phyloP scores from a whole-genome alignment of 345 rosid genomes.

The Salix koriyanagi region DNA sequence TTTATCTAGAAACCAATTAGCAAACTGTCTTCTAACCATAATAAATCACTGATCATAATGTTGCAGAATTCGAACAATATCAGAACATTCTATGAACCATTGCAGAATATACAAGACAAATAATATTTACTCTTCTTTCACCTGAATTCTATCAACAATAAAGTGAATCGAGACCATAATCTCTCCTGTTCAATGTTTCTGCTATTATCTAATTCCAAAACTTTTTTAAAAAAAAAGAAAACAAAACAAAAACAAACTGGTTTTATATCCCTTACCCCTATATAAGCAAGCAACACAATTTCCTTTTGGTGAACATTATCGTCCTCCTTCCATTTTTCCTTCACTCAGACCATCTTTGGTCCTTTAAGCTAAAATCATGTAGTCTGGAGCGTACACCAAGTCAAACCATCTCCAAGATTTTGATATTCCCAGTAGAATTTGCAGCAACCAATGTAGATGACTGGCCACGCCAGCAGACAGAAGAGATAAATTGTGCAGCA shows the following conservation, averaged over 20 bases:
- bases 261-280: slow-evolving; percentile 16
- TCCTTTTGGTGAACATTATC: slow-evolving; percentile 11
- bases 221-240: background rate
- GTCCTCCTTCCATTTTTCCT: background rate
- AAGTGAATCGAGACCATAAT: slow-evolving; percentile 11
- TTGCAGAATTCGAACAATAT: no score
- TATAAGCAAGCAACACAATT: slow-evolving; percentile 18
- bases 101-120: slow-evolving; percentile 26
- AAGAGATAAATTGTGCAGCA: slow-evolving; percentile 67
- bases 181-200: slow-evolving; percentile 13
- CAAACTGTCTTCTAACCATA: no score
- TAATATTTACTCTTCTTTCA: background rate
- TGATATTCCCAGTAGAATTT: slow-evolving; percentile 85
- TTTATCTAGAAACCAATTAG: no score
- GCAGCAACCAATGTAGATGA: slow-evolving; percentile 78
- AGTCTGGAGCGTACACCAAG: background rate
- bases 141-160: slow-evolving; percentile 34
- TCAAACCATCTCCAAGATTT: slow-evolving; percentile 80
- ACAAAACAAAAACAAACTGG: background rate
- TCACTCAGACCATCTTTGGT: background rate
- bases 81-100: background rate
- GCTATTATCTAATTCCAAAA: slow-evolving; percentile 39
- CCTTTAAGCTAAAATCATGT: background rate
- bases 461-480: slow-evolving; percentile 84
- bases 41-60: no score